Conservation (phyloP, 345 rosid genomes). For the Sisymbrium altissimum region DNA sequence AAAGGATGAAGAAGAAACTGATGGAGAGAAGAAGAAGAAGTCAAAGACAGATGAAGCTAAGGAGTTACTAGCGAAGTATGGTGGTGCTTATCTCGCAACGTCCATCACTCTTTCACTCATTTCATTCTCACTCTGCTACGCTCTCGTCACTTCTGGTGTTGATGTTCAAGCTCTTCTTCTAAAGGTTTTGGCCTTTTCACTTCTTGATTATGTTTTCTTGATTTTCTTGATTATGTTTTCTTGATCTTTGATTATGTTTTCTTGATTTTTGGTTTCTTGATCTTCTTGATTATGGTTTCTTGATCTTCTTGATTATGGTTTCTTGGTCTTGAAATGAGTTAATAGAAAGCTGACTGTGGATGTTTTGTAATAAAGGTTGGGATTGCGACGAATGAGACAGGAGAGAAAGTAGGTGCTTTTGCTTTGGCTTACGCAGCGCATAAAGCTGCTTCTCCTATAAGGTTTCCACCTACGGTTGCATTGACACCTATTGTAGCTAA, state of each 20-base stretch:
- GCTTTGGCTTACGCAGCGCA: slow-evolving; percentile 92
- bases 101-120: slow-evolving; percentile 85
- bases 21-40: slow-evolving; percentile 47
- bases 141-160: slow-evolving; percentile 60
- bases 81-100: slow-evolving; percentile 94
- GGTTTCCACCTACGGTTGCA: slow-evolving; percentile 91
- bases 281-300: background rate
- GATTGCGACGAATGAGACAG: slow-evolving; percentile 58
- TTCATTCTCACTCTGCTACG: slow-evolving; percentile 75
- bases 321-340: background rate
- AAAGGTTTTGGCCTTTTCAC: slow-evolving; percentile 40
- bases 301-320: background rate
- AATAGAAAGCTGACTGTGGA: background rate
- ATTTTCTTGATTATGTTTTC: background rate
- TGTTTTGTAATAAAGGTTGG: slow-evolving; percentile 51
- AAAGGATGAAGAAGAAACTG: slow-evolving; percentile 51
- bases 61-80: slow-evolving; percentile 75
- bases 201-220: background rate
- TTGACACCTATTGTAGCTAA: slow-evolving; percentile 83
- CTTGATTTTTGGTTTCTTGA: background rate
- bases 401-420: slow-evolving; percentile 83
- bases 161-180: slow-evolving; percentile 75
- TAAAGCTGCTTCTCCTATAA: slow-evolving; percentile 92
- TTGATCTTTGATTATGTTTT: background rate
- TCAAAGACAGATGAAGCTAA: slow-evolving; percentile 77